phyloP scores from a whole-genome alignment of 2,329 filamentous ascomycete genomes.

The Amauroascus niger region DNA sequence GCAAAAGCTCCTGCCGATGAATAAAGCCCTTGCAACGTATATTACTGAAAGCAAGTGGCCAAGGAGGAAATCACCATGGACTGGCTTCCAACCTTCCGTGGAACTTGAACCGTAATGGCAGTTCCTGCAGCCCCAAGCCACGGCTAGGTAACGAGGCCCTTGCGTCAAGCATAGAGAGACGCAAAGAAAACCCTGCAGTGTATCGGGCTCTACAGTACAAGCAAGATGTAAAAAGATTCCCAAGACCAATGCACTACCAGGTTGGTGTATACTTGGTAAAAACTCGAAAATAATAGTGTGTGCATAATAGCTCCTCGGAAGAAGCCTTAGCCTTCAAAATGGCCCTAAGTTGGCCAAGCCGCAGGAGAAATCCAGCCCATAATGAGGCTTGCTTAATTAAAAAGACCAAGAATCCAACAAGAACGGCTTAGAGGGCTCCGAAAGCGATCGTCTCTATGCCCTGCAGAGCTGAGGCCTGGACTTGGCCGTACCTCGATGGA shows the following conservation, averaged over 20 bases:
- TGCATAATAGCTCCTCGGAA: not conserved
- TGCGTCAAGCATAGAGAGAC: not conserved
- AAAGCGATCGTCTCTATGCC: not conserved
- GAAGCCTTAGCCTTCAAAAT: not conserved
- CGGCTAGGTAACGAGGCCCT: not conserved
- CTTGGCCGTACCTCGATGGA: not conserved
- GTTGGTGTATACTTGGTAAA: not conserved
- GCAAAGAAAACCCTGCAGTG: not conserved
- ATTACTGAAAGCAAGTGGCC: not conserved
- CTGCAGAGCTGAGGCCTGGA: not conserved
- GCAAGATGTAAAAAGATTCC: not conserved
- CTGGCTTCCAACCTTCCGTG: not conserved
- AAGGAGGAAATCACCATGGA: not conserved
- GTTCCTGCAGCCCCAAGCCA: not conserved
- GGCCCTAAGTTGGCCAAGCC: not conserved
- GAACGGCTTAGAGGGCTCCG: not conserved
- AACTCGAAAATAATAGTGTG: no score
- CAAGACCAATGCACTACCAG: not conserved
- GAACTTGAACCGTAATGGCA: not conserved
- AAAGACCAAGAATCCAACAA: not conserved
- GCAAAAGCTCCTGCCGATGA: not conserved
- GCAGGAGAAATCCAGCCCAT: not conserved
- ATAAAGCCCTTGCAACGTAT: not conserved
- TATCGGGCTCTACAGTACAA: not conserved
- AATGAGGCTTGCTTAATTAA: not conserved